phyloP scores from a whole-genome alignment of 768 basidiomycete genomes.

The Gloeophyllum trabeum region DNA sequence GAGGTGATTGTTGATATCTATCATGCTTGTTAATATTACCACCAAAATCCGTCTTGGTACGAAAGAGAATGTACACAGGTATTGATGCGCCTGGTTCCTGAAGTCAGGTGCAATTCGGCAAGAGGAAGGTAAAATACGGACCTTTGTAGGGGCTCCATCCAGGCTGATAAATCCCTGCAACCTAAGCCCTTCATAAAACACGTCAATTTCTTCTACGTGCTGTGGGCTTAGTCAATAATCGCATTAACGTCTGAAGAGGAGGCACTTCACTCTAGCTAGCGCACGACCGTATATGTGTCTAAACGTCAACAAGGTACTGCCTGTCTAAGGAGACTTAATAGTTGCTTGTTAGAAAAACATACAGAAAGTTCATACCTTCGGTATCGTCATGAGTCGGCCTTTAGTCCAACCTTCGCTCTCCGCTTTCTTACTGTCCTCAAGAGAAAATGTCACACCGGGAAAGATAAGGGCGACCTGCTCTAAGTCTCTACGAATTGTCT shows the following conservation, averaged over 20 bases:
- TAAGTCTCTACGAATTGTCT: constrained; percentile 58
- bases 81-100: constrained; percentile 64
- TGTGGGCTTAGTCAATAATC: constrained; percentile 16
- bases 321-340: constrained; percentile 37
- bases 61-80: constrained; percentile 51
- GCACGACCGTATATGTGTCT: constrained; percentile 65
- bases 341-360: neutral
- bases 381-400: constrained; percentile 42
- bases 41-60: constrained; percentile 1
- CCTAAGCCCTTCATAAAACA: constrained; percentile 33
- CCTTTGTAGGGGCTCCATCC: constrained; percentile 65
- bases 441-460: constrained; percentile 54
- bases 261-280: constrained; percentile 45
- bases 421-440: constrained; percentile 41
- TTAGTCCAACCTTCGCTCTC: constrained; percentile 25
- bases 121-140: constrained; percentile 16
- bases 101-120: constrained; percentile 6
- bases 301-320: constrained; percentile 56
- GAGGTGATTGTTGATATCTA: constrained; percentile 76
- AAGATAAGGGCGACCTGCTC: constrained; percentile 67
- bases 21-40: constrained; percentile 4
- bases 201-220: constrained; percentile 59
- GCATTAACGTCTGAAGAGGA: neutral
- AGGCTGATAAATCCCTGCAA: constrained; percentile 82
- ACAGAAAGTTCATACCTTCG: constrained; percentile 39